Percentiles rank a stretch among this genome's conserved stretches.
phyloP scores from a whole-genome alignment of 192 early-diverging fungal species.

The Coemansia sp. region DNA sequence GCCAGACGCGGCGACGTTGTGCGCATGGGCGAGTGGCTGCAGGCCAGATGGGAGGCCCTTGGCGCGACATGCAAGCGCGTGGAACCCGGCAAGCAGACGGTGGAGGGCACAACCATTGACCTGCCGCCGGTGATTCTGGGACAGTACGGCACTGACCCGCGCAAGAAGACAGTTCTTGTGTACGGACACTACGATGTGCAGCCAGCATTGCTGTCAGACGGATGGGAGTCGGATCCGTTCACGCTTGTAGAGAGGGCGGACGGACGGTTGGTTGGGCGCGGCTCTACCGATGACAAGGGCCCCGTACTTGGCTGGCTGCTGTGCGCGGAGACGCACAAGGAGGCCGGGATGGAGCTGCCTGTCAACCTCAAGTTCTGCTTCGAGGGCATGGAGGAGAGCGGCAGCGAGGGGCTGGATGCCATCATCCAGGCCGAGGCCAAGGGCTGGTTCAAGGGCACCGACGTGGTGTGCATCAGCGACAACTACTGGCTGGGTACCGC shows the following conservation, averaged over 20 bases:
- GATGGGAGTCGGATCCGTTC: constrained; percentile 93
- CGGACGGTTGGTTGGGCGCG: constrained; percentile 85
- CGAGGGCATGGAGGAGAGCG: constrained; percentile 91
- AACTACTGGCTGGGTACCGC: constrained; percentile 98
- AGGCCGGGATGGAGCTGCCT: constrained; percentile 85
- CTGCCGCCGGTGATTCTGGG: constrained; percentile 92
- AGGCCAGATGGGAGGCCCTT: constrained; percentile 68
- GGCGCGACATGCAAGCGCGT: constrained; percentile 64
- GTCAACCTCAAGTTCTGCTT: constrained; percentile 97
- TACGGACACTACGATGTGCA: constrained; percentile 99
- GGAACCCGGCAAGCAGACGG: constrained; percentile 79
- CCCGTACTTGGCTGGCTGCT: constrained; percentile 98
- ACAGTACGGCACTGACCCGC: constrained; percentile 84
- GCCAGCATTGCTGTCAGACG: constrained; percentile 80
- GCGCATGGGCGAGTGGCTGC: constrained; percentile 88
- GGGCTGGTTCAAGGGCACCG: constrained; percentile 86
- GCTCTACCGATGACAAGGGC: constrained; percentile 96
- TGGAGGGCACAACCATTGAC: constrained; percentile 76
- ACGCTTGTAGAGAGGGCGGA: constrained; percentile 81
- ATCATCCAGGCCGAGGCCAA: constrained; percentile 85
- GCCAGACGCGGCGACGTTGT: constrained; percentile 77
- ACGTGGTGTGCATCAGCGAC: constrained; percentile 96
- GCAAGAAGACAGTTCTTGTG: constrained; percentile 94
- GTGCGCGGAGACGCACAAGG: constrained; percentile 91
- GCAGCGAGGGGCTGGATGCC: constrained; percentile 92